These are phyloP conservation scores for Paratinospora sagittata DNA, from an alignment of 164 flowering plant species.

Conservation along the genomic window DNA sequence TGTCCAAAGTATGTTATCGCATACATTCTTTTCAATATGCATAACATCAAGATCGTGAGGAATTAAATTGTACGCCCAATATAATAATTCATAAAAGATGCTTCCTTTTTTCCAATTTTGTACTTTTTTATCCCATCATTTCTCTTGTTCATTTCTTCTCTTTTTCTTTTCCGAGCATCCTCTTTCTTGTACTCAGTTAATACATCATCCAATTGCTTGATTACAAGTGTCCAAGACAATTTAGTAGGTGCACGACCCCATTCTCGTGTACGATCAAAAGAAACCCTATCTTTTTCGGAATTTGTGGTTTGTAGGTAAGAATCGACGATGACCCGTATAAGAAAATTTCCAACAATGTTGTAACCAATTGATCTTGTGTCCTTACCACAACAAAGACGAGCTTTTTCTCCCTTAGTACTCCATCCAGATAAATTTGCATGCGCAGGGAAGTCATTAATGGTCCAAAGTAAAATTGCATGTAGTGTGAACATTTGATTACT, in stretches of 20 bases:
- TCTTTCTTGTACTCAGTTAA: neutral
- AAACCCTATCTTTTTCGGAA: neutral
- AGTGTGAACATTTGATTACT: neutral
- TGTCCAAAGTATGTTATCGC: neutral
- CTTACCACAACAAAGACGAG: neutral
- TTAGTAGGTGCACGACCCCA: neutral
- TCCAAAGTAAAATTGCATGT: neutral
- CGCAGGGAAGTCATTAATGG: neutral
- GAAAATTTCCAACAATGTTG: neutral
- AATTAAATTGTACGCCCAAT: neutral
- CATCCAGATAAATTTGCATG: conserved; percentile 2
- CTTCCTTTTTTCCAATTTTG: neutral
- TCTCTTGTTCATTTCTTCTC: neutral
- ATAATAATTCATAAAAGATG: neutral
- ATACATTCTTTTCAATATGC: neutral
- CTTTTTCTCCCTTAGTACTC: neutral
- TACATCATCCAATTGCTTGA: neutral
- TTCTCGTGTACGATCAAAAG: neutral
- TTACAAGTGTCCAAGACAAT: neutral
- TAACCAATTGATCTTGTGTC: neutral
- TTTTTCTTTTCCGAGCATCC: neutral
- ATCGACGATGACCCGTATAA: neutral
- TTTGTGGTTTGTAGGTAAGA: neutral
- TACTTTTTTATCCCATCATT: neutral
- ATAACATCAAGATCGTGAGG: neutral